Percentiles rank a stretch among this genome's conserved stretches.
Conservation (phyloP, 2,329 filamentous ascomycete species). For the Pseudogymnoascus sp. region DNA sequence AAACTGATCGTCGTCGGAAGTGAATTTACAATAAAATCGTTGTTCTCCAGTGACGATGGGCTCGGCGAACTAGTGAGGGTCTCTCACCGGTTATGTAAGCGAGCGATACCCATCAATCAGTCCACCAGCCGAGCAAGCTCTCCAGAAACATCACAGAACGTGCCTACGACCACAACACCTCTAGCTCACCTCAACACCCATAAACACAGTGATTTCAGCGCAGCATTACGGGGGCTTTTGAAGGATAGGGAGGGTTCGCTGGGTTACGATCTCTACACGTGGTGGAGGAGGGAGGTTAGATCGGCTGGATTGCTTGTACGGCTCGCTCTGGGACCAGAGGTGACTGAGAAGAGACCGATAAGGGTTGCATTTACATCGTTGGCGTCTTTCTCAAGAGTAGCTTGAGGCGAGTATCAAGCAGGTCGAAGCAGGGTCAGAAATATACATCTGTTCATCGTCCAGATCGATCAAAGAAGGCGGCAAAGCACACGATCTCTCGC, state of each 20-base stretch:
- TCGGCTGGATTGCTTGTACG: constrained; percentile 2
- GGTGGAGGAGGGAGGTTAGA: constrained; percentile 1
- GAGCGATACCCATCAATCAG: constrained; percentile 6
- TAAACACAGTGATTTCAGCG: not conserved
- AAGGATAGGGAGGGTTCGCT: not conserved
- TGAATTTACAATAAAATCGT: not conserved
- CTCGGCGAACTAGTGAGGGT: not conserved
- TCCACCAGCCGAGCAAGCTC: constrained; percentile 7
- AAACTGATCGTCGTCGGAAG: not conserved
- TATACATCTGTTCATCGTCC: not conserved
- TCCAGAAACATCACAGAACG: constrained; percentile 8
- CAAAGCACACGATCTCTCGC: not conserved
- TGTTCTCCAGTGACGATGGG: not conserved
- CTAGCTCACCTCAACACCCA: not conserved
- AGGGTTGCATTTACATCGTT: constrained; percentile 1
- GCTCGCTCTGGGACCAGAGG: not conserved
- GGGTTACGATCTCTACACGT: constrained; percentile 2
- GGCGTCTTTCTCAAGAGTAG: not conserved
- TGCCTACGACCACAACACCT: constrained; percentile 5
- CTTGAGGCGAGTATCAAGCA: not conserved
- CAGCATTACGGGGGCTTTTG: constrained; percentile 5
- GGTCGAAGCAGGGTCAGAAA: not conserved
- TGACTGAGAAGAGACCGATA: not conserved
- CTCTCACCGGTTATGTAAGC: constrained; percentile 5
- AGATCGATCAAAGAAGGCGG: not conserved